phyloP scores from a whole-genome alignment of 208 protist genomes.

The Crithidia bombi region DNA sequence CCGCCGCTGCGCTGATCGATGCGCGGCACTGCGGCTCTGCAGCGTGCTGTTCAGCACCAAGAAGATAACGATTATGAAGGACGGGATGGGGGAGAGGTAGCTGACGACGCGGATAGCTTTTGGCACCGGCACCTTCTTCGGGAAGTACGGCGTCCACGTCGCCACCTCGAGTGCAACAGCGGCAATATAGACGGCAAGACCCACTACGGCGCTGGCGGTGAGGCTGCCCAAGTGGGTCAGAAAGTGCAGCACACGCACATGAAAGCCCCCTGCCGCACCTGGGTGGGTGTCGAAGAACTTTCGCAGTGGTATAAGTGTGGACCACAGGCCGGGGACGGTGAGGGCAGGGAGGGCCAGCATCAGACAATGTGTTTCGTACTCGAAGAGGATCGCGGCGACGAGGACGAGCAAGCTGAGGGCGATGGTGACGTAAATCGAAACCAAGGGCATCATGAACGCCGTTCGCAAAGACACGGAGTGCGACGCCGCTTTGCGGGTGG shows the following conservation, averaged over 20 bases:
- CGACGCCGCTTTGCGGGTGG: neutral
- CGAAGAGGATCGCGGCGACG: slow-evolving; percentile 39
- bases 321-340: slow-evolving; percentile 37
- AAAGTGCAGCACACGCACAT: slow-evolving; percentile 22
- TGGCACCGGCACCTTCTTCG: slow-evolving; percentile 2
- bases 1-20: neutral
- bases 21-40: neutral
- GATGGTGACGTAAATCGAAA: slow-evolving; percentile 35
- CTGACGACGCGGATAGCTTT: slow-evolving; percentile 22
- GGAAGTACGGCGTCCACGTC: slow-evolving; percentile 18
- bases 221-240: slow-evolving; percentile 36
- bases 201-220: slow-evolving; percentile 19
- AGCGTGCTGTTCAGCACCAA: slow-evolving; percentile 5
- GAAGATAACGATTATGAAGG: slow-evolving; percentile 23
- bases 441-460: slow-evolving; percentile 30
- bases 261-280: neutral
- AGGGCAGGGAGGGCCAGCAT: slow-evolving; percentile 47
- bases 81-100: slow-evolving; percentile 29
- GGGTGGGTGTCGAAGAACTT: slow-evolving; percentile 17
- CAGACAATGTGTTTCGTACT: slow-evolving; percentile 50
- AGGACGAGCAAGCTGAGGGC: slow-evolving; percentile 31
- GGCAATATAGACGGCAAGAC: slow-evolving; percentile 29
- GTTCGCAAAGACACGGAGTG: neutral
- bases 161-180: slow-evolving; percentile 31
- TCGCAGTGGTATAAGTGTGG: slow-evolving; percentile 24